phyloP scores from a whole-genome alignment of 2,329 filamentous ascomycete species.

The Beauveria bassiana region DNA sequence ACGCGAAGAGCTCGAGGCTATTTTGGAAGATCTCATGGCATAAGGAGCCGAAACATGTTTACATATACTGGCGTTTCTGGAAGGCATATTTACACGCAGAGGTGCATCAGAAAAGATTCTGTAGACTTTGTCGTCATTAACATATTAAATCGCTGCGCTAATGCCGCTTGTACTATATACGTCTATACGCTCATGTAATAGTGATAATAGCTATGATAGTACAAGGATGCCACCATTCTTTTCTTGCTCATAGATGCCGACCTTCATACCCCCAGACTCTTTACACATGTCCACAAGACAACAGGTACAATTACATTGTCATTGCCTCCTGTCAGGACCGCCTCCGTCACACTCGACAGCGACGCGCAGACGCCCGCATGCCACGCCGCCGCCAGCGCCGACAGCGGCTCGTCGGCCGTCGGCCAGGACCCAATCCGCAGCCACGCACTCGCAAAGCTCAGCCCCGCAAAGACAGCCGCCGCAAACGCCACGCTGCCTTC shows the following conservation, averaged over 20 bases:
- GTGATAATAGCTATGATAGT: background rate
- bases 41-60: conserved; percentile 12
- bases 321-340: conserved; percentile 91
- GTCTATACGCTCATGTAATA: background rate
- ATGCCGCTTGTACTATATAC: background rate
- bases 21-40: conserved; percentile 63
- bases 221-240: too few relatives aligned
- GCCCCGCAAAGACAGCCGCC: conserved; percentile 65
- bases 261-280: conserved; percentile 56
- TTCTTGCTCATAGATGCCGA: too few relatives aligned
- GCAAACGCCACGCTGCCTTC: conserved; percentile 83
- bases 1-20: conserved; percentile 79
- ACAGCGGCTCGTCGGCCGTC: conserved; percentile 35
- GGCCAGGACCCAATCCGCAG: conserved; percentile 70
- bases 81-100: background rate
- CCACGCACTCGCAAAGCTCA: conserved; percentile 66
- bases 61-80: background rate
- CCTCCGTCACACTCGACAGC: conserved; percentile 85
- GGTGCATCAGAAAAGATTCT: background rate
- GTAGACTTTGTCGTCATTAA: background rate
- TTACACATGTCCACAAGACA: conserved; percentile 84
- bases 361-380: conserved; percentile 68
- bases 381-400: conserved; percentile 34
- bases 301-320: conserved; percentile 97
- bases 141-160: background rate